Evolutionary conservation across 441 rosid species (phyloP).

Genomic region (Flueggea neowawraea): DNA sequence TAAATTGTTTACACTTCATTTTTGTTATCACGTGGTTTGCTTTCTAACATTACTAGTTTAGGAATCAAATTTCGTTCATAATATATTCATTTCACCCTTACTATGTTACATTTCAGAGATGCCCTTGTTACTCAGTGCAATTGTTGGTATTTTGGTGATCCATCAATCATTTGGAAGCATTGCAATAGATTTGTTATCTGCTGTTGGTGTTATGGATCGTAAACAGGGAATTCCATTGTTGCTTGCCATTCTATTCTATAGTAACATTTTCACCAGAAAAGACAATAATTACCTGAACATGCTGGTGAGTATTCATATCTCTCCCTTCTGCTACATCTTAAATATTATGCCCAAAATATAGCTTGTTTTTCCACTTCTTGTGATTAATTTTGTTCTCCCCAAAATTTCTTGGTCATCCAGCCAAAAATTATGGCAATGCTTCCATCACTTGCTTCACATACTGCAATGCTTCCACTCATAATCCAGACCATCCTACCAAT

Average conservation of each 20-base stretch:
- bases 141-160: conserved; percentile 66
- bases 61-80: conserved; percentile 1
- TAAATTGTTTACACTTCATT: not conserved
- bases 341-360: conserved; percentile 11
- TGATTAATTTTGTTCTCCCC: conserved; percentile 1
- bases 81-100: conserved; percentile 5
- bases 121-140: conserved; percentile 60
- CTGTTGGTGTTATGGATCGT: conserved; percentile 60
- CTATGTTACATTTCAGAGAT: conserved; percentile 37
- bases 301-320: conserved; percentile 50
- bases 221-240: conserved; percentile 73
- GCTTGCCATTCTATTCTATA: conserved; percentile 71
- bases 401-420: conserved; percentile 36
- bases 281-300: conserved; percentile 34
- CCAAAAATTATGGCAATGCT: conserved; percentile 80
- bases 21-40: not conserved
- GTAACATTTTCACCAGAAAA: conserved; percentile 62
- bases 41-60: not conserved
- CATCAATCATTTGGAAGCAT: conserved; percentile 57
- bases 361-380: conserved; percentile 10
- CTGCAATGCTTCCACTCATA: conserved; percentile 78
- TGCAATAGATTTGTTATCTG: conserved; percentile 61
- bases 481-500: conserved; percentile 86
- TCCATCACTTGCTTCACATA: conserved; percentile 87
- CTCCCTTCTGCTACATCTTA: conserved; percentile 9